These are phyloP conservation scores for Yarrowia keelungensis DNA, from an alignment of 805 yeast genomes.

Conservation along the genomic window DNA sequence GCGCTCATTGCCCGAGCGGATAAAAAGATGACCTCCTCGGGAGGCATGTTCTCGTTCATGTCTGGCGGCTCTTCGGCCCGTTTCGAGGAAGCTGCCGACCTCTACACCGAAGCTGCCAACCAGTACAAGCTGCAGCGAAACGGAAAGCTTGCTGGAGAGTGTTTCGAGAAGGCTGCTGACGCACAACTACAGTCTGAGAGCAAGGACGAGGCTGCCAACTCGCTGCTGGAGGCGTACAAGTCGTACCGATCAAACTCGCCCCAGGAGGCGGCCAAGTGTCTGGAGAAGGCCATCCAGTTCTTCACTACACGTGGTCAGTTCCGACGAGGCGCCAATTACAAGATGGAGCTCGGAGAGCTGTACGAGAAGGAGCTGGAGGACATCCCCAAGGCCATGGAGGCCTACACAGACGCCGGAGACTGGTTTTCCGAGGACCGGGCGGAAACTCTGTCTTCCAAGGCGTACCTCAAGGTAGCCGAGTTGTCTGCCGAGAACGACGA, in stretches of 20 bases:
- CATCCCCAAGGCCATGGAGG: constrained; percentile 67
- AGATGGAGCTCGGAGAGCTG: constrained; percentile 86
- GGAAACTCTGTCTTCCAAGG: constrained; percentile 85
- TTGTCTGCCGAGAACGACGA: constrained; percentile 78
- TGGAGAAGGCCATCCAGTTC: constrained; percentile 77
- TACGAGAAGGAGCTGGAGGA: constrained; percentile 81
- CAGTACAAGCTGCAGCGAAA: constrained; percentile 79
- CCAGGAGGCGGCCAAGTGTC: constrained; percentile 70
- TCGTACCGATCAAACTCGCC: constrained; percentile 79
- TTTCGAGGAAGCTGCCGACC: constrained; percentile 90
- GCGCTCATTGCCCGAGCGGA: constrained; percentile 57
- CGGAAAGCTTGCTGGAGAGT: constrained; percentile 70
- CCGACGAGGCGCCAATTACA: constrained; percentile 93
- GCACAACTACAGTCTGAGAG: constrained; percentile 75
- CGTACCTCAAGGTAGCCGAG: constrained; percentile 88
- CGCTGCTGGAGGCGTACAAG: constrained; percentile 89
- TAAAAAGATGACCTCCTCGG: constrained; percentile 69
- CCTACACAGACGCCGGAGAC: constrained; percentile 93
- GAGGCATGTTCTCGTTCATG: constrained; percentile 60
- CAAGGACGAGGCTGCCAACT: constrained; percentile 90
- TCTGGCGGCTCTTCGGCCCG: constrained; percentile 69
- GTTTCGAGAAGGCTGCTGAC: constrained; percentile 85
- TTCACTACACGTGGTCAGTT: constrained; percentile 93
- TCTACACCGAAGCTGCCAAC: constrained; percentile 93
- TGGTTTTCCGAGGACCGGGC: constrained; percentile 96